phyloP scores from a whole-genome alignment of 2,329 filamentous ascomycete genomes.

The Botrytis galanthina region DNA sequence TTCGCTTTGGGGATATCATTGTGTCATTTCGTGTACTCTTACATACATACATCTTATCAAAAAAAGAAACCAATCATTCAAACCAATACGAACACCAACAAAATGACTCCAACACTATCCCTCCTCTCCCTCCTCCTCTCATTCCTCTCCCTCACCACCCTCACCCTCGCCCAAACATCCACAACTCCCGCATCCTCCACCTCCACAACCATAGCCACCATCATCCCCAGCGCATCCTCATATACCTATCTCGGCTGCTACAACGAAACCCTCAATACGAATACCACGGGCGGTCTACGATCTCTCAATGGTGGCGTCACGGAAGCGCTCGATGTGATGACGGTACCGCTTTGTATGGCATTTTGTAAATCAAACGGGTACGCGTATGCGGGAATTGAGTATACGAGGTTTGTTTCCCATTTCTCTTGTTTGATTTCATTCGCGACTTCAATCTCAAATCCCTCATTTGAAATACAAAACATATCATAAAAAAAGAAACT shows the following conservation, averaged over 20 bases:
- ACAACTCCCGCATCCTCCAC: background rate
- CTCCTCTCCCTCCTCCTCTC: background rate
- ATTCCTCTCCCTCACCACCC: background rate
- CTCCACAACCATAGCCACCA: background rate
- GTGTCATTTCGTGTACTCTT: background rate
- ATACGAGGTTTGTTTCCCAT: conserved; percentile 30
- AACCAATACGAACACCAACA: background rate
- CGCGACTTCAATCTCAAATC: background rate
- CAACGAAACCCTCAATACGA: conserved; percentile 3
- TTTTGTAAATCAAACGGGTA: conserved; percentile 27
- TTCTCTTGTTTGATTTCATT: background rate
- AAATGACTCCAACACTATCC: background rate
- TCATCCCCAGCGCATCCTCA: background rate
- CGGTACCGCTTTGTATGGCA: conserved; percentile 29
- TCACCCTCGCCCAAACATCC: background rate
- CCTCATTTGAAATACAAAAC: too few species aligned
- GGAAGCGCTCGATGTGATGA: conserved; percentile 29
- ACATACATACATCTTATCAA: background rate
- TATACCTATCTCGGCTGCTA: conserved; percentile 16
- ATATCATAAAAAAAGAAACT: background rate
- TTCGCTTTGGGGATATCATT: background rate
- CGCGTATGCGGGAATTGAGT: conserved; percentile 35
- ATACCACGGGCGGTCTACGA: background rate
- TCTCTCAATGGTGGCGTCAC: conserved; percentile 1
- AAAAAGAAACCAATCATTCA: background rate